A percentile compares a stretch with the other conserved stretches of the same genome.
phyloP scores from a whole-genome alignment of 108 stramenopile genomes.

The Nitzschia sp. region DNA sequence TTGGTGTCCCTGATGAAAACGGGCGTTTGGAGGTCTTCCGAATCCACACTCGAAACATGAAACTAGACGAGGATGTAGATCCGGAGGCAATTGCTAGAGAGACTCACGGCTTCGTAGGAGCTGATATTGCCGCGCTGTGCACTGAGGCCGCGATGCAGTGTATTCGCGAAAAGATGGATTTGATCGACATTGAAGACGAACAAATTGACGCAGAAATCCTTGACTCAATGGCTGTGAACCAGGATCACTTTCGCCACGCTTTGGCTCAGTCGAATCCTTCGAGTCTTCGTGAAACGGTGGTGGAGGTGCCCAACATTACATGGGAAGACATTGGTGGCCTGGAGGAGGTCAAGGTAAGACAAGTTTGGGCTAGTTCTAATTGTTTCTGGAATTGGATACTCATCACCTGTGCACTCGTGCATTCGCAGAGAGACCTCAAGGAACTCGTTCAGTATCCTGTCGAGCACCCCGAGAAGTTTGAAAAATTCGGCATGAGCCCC shows the following conservation, averaged over 20 bases:
- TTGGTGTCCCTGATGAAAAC: slow-evolving; percentile 99
- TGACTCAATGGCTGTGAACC: slow-evolving; percentile 97
- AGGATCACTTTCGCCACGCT: slow-evolving; percentile 99
- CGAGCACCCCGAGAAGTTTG: slow-evolving; percentile 99
- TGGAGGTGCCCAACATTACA: slow-evolving; percentile 97
- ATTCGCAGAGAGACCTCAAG: slow-evolving; percentile 94
- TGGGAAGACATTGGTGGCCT: slow-evolving; percentile 99
- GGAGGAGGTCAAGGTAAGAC: slow-evolving; percentile 92
- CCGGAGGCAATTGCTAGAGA: slow-evolving; percentile 95
- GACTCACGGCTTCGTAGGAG: slow-evolving; percentile 99
- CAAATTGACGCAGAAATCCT: slow-evolving; percentile 99
- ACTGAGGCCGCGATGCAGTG: slow-evolving; percentile 99
- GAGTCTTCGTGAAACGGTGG: slow-evolving; percentile 97
- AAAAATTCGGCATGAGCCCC: slow-evolving; percentile 99
- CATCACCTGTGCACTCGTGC: neutral
- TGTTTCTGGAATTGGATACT: neutral
- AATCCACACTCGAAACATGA: slow-evolving; percentile 99
- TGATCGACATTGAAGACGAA: slow-evolving; percentile 99
- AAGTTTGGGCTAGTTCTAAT: neutral
- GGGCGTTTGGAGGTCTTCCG: slow-evolving; percentile 99
- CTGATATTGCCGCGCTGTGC: slow-evolving; percentile 99
- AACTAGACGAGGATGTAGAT: slow-evolving; percentile 99
- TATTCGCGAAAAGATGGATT: slow-evolving; percentile 99
- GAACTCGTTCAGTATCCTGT: slow-evolving; percentile 99
- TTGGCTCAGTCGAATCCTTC: slow-evolving; percentile 96